A percentile compares a stretch with the other conserved stretches of the same genome.
These are phyloP conservation scores for Polytrichum commune DNA, from an alignment of 225 moss, liverwort and hornwort genomes.

Conservation along the genomic window DNA sequence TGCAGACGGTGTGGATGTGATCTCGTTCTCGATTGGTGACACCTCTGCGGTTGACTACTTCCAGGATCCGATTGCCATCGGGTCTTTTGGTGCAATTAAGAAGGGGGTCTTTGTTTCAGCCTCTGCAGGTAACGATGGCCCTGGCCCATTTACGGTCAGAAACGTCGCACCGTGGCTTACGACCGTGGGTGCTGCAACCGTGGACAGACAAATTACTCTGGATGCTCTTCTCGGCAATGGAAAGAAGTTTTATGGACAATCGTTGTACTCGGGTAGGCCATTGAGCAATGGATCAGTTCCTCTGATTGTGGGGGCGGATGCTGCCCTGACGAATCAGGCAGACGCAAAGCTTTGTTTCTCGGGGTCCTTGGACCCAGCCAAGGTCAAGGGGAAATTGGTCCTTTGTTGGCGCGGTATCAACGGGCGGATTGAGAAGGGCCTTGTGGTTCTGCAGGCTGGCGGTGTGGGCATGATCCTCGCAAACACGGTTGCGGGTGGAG, in stretches of 20 bases:
- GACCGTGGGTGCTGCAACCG: constrained; percentile 61
- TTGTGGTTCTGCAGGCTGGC: constrained; percentile 33
- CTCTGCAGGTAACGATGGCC: constrained; percentile 75
- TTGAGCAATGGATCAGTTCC: neutral
- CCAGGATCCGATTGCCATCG: constrained; percentile 61
- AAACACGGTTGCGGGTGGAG: constrained; percentile 53
- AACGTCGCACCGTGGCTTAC: constrained; percentile 82
- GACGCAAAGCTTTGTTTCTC: too few species aligned
- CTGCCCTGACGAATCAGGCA: too few species aligned
- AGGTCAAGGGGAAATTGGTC: neutral
- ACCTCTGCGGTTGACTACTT: constrained; percentile 39
- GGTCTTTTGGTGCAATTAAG: constrained; percentile 57
- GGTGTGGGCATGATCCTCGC: constrained; percentile 63
- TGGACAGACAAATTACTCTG: constrained; percentile 67
- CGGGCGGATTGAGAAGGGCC: neutral
- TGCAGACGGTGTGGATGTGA: constrained; percentile 67
- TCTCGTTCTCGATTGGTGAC: constrained; percentile 66
- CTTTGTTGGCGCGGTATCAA: neutral
- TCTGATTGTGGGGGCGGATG: too few species aligned
- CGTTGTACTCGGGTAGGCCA: too few species aligned
- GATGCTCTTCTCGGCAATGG: constrained; percentile 30
- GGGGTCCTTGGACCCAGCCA: neutral
- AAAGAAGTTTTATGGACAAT: too few species aligned
- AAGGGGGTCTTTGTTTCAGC: constrained; percentile 49
- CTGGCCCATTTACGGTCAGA: constrained; percentile 42